Evolutionary conservation across 768 basidiomycete genomes (phyloP), one percentile per base, ranked within the genome.

Genomic region (Lyophyllum atratum): DNA sequence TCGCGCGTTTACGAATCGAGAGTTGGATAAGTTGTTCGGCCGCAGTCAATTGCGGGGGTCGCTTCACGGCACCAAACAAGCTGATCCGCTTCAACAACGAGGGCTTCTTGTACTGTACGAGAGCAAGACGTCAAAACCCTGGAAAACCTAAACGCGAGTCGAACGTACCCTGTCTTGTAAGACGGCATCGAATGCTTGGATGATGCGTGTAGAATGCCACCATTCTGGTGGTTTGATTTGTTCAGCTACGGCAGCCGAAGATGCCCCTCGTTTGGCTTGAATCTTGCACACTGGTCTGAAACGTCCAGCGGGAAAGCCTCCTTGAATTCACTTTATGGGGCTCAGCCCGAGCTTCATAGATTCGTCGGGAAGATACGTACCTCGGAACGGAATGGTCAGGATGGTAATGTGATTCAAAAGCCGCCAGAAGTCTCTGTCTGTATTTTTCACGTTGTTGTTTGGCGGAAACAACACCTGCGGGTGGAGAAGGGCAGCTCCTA

Each of bases 261-360:
- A 85, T 3, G 85, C 87, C 21, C 90, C 87, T 48, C 90, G 76
- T 73, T 92, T 93, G 6, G 92, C 87, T 64, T 91, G 89, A 56
- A 95, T 93, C 70, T 92, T 92, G 78, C 93, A 95, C 34, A 95
- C 85, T 10, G 93, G 93, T 15, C 94, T 79, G 79, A 97, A 95
- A 34, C 91, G 81, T 31, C 94, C 93, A 2, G 92, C 92, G 7
- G 95, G 74, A 95, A 97, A 1, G 94, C 92, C 66, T 96, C 91
- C 69, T 95, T 95, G 77, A 95, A 93, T 72, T 96, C 95, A 61
- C 92, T 92, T 59, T 34, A 65, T 39, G 63, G 33, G 44, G 17
- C n/a, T 59, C 17, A 54, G 28, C 59, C 55, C 49, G 55, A 52
- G 55, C 49, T 33, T 25, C 9, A 29, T 59, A 17, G 57, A 47